Evolutionary conservation across 2,329 filamentous ascomycete species (phyloP), one percentile per base, ranked within the genome.

Genomic region (Colletotrichum sp.): DNA sequence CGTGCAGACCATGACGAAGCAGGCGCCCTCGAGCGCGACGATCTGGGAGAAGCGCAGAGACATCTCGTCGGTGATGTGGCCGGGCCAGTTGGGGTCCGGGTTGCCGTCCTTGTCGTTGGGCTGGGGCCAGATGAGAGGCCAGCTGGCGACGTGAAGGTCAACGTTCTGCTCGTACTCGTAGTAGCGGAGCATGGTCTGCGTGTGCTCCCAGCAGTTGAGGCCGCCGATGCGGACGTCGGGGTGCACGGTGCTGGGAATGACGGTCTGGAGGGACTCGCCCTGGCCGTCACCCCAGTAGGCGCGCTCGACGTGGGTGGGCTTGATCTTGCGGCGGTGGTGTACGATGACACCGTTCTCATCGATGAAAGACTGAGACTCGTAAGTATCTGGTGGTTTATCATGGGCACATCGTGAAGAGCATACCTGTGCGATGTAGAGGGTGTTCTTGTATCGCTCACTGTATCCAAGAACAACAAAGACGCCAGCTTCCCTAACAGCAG

Each of bases 161-260:
- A 82, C 81, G 4, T 80, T 78, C 15, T 77, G 75, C n/a, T 80
- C 77, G 12, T 81, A 80, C 32, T 81, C 80, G 30, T 82, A 80
- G 4, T 79, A 75, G 2, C 80, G 78, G 7, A 76, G 64, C 34
- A 76, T 69, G 8, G 71, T 64, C 34, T 76, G 71, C 32, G 71
- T 76, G 66, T 92, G 88, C 79, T 91, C 88, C 88, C 89, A 91
- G 82, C 89, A 91, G 79, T 90, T 90, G 55, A 91, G 83, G 15
- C 87, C 87, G 1, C 90, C 90, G 12, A 91, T 84, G 9, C 87
- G 87, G 5, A 89, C 89, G 62, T 89, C 87, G 10, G 70, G 70
- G 56, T 55, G 39, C 10, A 36, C 4, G 85, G 84, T 4, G 87
- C 66, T 87, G 43, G 88, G 85, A 8, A 87, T 85, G 0, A 91